Percentiles rank a stretch among this genome's conserved stretches.
Conservation (phyloP, 306 rosid genomes). For the Biancaea sappan region DNA sequence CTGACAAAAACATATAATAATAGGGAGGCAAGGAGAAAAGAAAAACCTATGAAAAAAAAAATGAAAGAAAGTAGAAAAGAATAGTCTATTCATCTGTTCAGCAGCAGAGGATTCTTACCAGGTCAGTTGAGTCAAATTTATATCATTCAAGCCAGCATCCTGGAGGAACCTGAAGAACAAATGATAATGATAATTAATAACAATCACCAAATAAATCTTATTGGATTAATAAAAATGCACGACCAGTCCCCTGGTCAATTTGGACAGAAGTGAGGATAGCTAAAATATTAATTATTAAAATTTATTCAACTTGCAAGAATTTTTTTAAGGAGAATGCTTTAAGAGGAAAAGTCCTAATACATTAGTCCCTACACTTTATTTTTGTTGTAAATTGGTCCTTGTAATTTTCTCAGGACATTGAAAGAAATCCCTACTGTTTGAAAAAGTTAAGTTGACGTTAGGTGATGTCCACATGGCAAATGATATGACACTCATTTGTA, state of each 20-base stretch:
- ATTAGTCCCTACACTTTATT: too few species aligned
- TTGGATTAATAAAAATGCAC: conserved; percentile 4
- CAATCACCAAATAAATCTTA: conserved; percentile 20
- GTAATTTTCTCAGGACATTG: too few species aligned
- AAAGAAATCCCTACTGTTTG: too few species aligned
- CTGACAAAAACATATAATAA: conserved; percentile 1
- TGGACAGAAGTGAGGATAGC: neutral
- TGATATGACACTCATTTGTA: too few species aligned
- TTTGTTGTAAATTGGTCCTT: too few species aligned
- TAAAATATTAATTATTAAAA: conserved; percentile 16
- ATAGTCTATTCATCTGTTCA: neutral
- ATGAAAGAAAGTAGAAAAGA: neutral
- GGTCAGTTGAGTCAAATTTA: conserved; percentile 76
- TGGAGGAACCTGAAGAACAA: conserved; percentile 74
- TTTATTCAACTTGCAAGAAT: conserved; percentile 2
- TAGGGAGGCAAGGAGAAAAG: neutral
- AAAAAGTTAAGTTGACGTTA: too few species aligned
- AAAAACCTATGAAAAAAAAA: conserved; percentile 6
- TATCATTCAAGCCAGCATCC: conserved; percentile 80
- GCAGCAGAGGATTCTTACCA: conserved; percentile 56
- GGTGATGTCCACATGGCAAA: too few species aligned
- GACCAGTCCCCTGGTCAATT: conserved; percentile 6
- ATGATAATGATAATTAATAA: conserved; percentile 23
- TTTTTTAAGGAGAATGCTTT: conserved; percentile 8
- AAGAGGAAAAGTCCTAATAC: neutral